Conservation (phyloP, 306 rosid species). For the Abrus precatorius region DNA sequence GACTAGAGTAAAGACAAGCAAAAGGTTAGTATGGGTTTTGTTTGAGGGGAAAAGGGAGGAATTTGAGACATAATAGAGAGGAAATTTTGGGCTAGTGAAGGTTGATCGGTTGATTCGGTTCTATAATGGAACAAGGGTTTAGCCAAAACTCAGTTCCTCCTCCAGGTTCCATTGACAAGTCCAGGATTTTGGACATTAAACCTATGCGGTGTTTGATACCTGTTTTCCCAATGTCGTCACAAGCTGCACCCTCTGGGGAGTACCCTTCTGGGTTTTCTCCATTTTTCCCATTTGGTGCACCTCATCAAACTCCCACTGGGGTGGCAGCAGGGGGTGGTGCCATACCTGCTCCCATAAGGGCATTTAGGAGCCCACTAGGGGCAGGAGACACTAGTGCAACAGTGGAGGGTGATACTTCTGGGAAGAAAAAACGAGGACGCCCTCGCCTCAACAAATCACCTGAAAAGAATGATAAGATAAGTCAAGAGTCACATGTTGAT, state of each 20-base stretch:
- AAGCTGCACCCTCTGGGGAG: slow-evolving; percentile 48
- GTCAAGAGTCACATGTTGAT: slow-evolving; percentile 4
- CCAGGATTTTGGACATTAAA: slow-evolving; percentile 66
- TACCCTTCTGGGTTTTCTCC: slow-evolving; percentile 66
- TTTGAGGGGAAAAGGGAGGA: slow-evolving; percentile 9
- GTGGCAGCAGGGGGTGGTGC: slow-evolving; percentile 31
- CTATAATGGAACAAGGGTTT: slow-evolving; percentile 62
- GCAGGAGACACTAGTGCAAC: slow-evolving; percentile 39
- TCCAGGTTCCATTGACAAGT: slow-evolving; percentile 62
- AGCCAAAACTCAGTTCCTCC: slow-evolving; percentile 59
- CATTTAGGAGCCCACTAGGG: slow-evolving; percentile 42
- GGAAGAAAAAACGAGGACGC: slow-evolving; percentile 25
- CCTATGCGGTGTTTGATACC: slow-evolving; percentile 71
- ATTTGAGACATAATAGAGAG: background rate
- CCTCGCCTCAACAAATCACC: slow-evolving; percentile 33
- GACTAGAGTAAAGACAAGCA: slow-evolving; percentile 9
- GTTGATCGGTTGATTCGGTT: slow-evolving; percentile 43
- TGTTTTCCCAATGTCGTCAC: slow-evolving; percentile 54
- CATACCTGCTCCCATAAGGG: slow-evolving; percentile 45
- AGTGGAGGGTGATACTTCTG: slow-evolving; percentile 46
- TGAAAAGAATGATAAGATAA: slow-evolving; percentile 46
- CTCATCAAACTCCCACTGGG: slow-evolving; percentile 46
- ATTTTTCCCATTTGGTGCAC: slow-evolving; percentile 64
- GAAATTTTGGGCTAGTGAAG: background rate
- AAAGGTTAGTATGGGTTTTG: slow-evolving; percentile 13